phyloP scores from a whole-genome alignment of 495 filamentous ascomycete species.

The Aspergillus ostianus region DNA sequence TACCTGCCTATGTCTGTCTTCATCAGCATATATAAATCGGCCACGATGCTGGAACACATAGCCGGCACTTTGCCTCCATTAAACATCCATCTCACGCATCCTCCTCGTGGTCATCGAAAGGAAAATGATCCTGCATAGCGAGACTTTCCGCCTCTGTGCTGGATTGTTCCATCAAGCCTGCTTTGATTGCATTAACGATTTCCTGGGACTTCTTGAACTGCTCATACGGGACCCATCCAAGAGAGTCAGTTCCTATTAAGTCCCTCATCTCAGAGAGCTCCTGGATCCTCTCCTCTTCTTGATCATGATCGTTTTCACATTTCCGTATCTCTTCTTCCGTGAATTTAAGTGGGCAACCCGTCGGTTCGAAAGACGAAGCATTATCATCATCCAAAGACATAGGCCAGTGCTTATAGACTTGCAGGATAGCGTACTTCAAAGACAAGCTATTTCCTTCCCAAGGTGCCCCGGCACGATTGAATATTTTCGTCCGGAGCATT shows the following conservation, averaged over 20 bases:
- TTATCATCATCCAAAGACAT: constrained; percentile 4
- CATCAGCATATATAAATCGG: no score
- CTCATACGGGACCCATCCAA: constrained; percentile 29
- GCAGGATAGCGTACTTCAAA: constrained; percentile 20
- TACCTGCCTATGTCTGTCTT: no score
- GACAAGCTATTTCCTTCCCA: constrained; percentile 29
- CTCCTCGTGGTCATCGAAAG: constrained; percentile 31
- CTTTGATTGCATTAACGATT: constrained; percentile 24
- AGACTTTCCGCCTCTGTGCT: constrained; percentile 23
- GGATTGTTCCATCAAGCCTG: constrained; percentile 26
- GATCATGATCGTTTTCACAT: no score
- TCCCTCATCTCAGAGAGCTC: constrained; percentile 29
- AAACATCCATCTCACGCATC: no score
- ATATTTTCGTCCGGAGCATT: constrained; percentile 29
- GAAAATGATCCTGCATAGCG: constrained; percentile 23
- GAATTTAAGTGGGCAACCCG: no score
- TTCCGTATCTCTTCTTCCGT: no score
- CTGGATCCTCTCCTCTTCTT: constrained; percentile 18
- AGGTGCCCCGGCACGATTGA: constrained; percentile 19
- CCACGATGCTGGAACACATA: no score
- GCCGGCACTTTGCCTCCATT: no score
- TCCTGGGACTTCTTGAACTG: constrained; percentile 19
- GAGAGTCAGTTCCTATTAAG: constrained; percentile 25
- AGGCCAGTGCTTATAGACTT: constrained; percentile 23
- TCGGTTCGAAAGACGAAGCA: no score